phyloP scores from a whole-genome alignment of 2,329 filamentous ascomycete genomes.

The Phyllosticta citrichinensis region DNA sequence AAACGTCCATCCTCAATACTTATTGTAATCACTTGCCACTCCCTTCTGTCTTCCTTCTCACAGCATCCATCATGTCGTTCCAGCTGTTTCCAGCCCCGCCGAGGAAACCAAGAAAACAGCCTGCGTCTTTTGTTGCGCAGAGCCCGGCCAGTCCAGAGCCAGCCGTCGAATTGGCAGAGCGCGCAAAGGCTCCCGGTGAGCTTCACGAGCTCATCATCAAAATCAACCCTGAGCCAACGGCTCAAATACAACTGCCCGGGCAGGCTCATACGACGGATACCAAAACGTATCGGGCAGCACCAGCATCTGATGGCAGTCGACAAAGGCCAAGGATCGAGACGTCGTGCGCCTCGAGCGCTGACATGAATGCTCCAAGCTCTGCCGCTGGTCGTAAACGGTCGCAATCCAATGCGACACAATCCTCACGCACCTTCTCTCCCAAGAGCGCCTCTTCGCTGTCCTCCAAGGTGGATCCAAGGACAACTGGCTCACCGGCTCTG shows the following conservation, averaged over 20 bases:
- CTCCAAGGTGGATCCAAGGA: neutral
- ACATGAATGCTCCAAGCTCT: neutral
- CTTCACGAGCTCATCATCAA: slow-evolving; percentile 31
- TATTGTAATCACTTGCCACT: slow-evolving; percentile 3
- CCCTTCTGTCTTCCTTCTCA: neutral
- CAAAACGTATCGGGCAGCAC: neutral
- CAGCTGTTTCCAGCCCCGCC: slow-evolving; percentile 30
- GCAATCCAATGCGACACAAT: neutral
- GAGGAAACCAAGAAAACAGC: slow-evolving; percentile 20
- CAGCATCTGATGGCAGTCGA: neutral
- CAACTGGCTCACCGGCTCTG: slow-evolving; percentile 1
- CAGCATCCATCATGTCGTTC: slow-evolving; percentile 13
- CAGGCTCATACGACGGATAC: slow-evolving; percentile 10
- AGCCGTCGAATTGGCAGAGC: slow-evolving; percentile 20
- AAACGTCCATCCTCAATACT: neutral
- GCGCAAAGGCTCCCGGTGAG: slow-evolving; percentile 22
- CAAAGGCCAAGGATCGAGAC: neutral
- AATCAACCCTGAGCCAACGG: slow-evolving; percentile 21
- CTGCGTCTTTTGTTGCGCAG: slow-evolving; percentile 8
- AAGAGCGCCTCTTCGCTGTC: neutral
- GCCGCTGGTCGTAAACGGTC: neutral
- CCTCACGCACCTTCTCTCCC: neutral
- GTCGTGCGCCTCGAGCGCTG: neutral
- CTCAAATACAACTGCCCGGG: neutral
- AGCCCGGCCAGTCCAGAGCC: slow-evolving; percentile 24